Evolutionary conservation across 169 alveolate species (phyloP).

Genomic region (Eimeria mitis): DNA sequence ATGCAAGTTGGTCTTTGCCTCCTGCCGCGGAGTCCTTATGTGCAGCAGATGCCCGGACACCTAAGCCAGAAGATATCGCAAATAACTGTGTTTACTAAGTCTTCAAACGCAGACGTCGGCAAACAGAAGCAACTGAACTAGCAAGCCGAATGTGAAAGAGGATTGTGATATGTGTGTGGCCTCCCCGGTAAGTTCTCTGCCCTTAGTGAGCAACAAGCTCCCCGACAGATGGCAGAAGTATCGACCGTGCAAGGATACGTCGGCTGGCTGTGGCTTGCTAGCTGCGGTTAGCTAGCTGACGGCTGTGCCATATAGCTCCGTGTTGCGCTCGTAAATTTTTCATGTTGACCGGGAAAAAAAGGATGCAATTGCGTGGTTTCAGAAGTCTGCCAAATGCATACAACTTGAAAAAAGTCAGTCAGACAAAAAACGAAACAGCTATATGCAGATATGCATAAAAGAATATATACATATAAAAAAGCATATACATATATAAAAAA

Average conservation of each 20-base stretch:
- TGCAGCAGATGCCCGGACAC: too few species aligned
- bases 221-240: background rate
- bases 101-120: background rate
- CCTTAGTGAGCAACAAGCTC: background rate
- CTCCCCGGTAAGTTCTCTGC: background rate
- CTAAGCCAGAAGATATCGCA: background rate
- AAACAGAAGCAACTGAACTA: background rate
- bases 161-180: background rate
- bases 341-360: background rate
- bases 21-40: background rate
- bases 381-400: background rate
- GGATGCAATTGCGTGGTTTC: background rate
- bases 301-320: background rate
- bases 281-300: background rate
- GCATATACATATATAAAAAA: too few species aligned
- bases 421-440: background rate
- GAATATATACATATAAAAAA: background rate
- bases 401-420: background rate
- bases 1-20: background rate
- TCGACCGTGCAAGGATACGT: background rate
- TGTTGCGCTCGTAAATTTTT: background rate
- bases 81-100: background rate
- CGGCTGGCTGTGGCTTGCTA: background rate
- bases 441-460: background rate
- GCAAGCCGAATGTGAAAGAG: background rate